Percentiles rank a stretch among this genome's conserved stretches.
phyloP scores from a whole-genome alignment of 1,284 basidiomycete species.

The Malassezia brasiliensis region DNA sequence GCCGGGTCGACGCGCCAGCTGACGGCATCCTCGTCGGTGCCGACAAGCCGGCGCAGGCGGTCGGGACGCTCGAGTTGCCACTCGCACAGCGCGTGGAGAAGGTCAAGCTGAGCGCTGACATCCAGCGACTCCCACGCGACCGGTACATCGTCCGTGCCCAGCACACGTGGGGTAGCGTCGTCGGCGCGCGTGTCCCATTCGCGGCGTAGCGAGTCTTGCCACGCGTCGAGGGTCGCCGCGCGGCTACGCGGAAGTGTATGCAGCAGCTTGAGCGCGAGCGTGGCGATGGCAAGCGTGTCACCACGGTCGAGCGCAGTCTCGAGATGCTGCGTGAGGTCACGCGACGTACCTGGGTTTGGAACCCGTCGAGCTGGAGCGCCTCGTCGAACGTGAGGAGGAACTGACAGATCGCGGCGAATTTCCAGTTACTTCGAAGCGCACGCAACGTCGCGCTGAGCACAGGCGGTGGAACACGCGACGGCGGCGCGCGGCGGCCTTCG shows the following conservation, averaged over 20 bases:
- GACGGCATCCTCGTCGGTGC: conserved; percentile 51
- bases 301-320: conserved; percentile 43
- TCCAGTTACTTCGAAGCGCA: conserved; percentile 34
- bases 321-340: conserved; percentile 24
- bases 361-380: conserved; percentile 41
- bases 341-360: conserved; percentile 33
- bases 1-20: conserved; percentile 64
- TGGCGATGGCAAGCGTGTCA: neutral
- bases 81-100: conserved; percentile 49
- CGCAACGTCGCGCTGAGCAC: neutral
- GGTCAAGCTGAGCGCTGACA: conserved; percentile 40
- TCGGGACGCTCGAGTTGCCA: conserved; percentile 54
- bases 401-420: conserved; percentile 46
- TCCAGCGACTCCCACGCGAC: conserved; percentile 51
- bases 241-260: neutral
- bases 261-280: conserved; percentile 2
- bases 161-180: conserved; percentile 9
- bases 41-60: conserved; percentile 52
- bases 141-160: conserved; percentile 35
- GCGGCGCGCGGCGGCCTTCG: neutral
- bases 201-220: conserved; percentile 26
- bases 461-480: neutral
- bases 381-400: conserved; percentile 46
- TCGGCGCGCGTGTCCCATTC: conserved; percentile 26
- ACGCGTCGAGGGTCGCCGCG: conserved; percentile 14